Evolutionary conservation across 768 basidiomycete species (phyloP).

Genomic region (Serendipita sp.): DNA sequence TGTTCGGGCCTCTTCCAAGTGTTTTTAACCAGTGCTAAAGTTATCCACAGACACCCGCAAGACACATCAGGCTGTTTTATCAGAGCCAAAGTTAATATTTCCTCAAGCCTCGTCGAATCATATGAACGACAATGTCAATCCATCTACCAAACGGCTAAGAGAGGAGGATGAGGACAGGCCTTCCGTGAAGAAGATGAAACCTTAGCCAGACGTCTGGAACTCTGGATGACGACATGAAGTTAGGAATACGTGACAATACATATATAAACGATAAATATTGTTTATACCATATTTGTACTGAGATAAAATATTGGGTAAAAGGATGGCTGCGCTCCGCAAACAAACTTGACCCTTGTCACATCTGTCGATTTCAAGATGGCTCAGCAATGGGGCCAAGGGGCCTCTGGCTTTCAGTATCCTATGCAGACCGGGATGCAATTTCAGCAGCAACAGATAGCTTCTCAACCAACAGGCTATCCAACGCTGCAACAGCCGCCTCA

Average conservation of each 20-base stretch:
- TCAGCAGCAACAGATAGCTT: constrained; percentile 24
- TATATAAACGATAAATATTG: too few relatives aligned
- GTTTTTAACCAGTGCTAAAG: not conserved
- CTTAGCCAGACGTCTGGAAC: not conserved
- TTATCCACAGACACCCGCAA: constrained; percentile 48
- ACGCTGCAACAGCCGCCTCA: constrained; percentile 8
- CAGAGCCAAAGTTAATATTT: constrained; percentile 34
- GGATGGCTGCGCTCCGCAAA: not conserved
- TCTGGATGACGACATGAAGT: not conserved
- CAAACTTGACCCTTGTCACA: not conserved
- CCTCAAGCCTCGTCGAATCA: not conserved
- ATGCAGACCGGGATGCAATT: constrained; percentile 51
- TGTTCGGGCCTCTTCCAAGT: constrained; percentile 30
- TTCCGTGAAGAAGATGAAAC: not conserved
- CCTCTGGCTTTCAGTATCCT: constrained; percentile 55
- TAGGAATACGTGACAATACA: not conserved
- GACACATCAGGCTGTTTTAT: constrained; percentile 64
- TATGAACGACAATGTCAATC: not conserved
- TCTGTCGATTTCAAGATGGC: constrained; percentile 30
- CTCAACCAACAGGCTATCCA: constrained; percentile 21
- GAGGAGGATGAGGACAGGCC: not conserved
- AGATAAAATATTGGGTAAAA: too few relatives aligned
- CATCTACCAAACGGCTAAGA: not conserved
- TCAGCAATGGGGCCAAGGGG: constrained; percentile 51
- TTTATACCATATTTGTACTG: not conserved